Base-by-base conservation (phyloP, 225 moss, liverwort and hornwort genomes). In the Polytrichum formosum region DNA sequence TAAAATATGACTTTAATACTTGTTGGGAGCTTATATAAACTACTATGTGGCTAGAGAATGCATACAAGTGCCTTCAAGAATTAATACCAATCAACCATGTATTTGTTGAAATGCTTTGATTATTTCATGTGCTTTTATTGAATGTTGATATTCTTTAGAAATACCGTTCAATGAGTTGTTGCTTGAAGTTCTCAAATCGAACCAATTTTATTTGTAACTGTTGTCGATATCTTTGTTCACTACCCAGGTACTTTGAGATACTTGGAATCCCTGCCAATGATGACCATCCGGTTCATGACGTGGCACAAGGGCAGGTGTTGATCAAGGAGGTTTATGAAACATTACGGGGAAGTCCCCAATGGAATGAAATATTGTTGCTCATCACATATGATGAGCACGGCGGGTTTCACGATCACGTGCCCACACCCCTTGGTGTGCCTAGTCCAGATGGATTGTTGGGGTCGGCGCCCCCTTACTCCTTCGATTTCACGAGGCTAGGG, bases 371-470 rank as follows among this genome's bases (percentile, higher is more conserved):
- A 18, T 69, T 92, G 20, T 53, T 90, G 18, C 33, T 93, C 27
- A 75, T 96, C 18, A 89, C 87, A 0, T 96, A 96, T 31, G 96
- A 96, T 28, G 96, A 96, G 77, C 96, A 96, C 17, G 96, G 96
- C 37, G 96, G 96, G 18, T 90, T 96, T 26, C 90, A 80, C 5
- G 96, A 93, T 67, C 96, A 96, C 62, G 91, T 90, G 20, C 80
- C 96, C 33, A 93, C 96, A n/a, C 95, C 93, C 17, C 31, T 85
- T 4, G 90, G 88, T 18, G 81, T 96, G 0, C 96, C 96, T 1
- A 91, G 90, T 6, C 96, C 96, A 0, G 91, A 96, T 63, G 93
- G 87, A 0, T 4, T 90, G 4, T 78, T 82, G 19, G 96, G 93
- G 0, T 79, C 84, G 0, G 80, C 84, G 26, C 81, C 88, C 0